A percentile compares a stretch with the other conserved stretches of the same genome.
Conservation (phyloP, 208 protist genomes). For the Leishmania major region DNA sequence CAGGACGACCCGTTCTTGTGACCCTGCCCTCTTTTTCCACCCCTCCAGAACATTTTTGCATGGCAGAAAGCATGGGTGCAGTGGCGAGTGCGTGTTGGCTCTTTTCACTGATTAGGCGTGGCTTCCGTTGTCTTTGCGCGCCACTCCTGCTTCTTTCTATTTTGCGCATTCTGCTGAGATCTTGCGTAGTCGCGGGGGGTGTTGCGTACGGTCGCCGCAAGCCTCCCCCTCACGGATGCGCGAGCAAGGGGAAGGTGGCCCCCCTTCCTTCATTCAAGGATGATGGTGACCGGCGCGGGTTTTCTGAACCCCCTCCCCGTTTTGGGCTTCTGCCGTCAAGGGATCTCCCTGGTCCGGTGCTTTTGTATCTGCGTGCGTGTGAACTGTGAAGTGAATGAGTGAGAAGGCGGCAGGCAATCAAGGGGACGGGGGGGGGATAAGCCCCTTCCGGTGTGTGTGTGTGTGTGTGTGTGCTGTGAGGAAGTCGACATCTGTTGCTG, state of each 20-base stretch:
- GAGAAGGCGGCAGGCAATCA: background rate
- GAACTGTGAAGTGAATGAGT: background rate
- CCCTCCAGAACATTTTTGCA: background rate
- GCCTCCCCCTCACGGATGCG: background rate
- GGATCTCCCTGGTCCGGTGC: background rate
- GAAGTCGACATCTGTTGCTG: background rate
- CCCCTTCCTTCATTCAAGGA: background rate
- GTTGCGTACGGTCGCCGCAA: background rate
- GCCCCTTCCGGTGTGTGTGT: background rate
- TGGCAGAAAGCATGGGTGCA: background rate
- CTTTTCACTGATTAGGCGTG: no score
- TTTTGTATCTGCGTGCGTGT: background rate
- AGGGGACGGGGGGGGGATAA: background rate
- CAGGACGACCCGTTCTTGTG: background rate
- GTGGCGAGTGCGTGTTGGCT: background rate
- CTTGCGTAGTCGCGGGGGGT: background rate
- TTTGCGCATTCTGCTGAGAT: background rate
- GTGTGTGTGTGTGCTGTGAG: background rate
- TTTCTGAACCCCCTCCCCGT: background rate
- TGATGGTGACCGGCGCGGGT: background rate
- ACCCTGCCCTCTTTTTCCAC: no score
- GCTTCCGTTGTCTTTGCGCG: background rate
- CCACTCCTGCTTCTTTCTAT: background rate
- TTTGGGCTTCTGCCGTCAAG: background rate
- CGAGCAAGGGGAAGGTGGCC: background rate